These are phyloP conservation scores for Cutaneotrichosporon sp. DNA, from an alignment of 1,284 basidiomycete genomes.

Conservation along the genomic window DNA sequence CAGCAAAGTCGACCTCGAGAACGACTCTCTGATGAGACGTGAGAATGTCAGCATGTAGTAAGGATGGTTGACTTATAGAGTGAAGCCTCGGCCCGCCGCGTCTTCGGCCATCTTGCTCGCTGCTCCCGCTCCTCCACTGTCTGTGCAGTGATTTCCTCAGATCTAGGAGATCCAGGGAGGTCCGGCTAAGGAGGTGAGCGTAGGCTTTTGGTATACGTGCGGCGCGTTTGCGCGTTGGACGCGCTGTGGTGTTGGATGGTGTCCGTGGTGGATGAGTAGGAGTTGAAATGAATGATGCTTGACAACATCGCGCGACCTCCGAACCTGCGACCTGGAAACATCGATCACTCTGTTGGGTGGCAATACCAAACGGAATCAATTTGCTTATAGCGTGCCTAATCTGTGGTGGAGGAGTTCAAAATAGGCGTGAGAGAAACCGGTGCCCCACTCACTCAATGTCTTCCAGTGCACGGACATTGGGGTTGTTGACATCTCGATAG, in stretches of 20 bases:
- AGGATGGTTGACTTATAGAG: conserved; percentile 15
- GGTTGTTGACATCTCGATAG: no score
- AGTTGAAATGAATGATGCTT: background rate
- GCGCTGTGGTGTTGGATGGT: no score
- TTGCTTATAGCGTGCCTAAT: background rate
- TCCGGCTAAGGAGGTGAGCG: no score
- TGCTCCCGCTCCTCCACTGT: conserved; percentile 1
- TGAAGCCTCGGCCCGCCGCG: conserved; percentile 19
- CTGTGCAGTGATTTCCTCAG: background rate
- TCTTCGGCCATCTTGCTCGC: conserved; percentile 19
- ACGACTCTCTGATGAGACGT: conserved; percentile 45
- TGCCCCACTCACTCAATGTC: no score
- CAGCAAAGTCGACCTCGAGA: conserved; percentile 45
- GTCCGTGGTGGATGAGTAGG: no score
- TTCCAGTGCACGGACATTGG: background rate
- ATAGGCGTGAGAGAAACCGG: no score
- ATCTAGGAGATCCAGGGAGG: no score
- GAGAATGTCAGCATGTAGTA: conserved; percentile 10
- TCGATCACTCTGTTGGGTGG: conserved; percentile 3
- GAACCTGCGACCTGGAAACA: background rate
- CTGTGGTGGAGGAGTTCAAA: background rate
- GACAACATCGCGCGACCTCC: background rate
- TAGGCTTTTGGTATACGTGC: no score
- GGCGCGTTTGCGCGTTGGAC: no score
- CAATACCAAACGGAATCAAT: conserved; percentile 2